These are phyloP conservation scores for Globisporangium cylindrosporum DNA, from an alignment of 352 stramenopile genomes.

Conservation along the genomic window DNA sequence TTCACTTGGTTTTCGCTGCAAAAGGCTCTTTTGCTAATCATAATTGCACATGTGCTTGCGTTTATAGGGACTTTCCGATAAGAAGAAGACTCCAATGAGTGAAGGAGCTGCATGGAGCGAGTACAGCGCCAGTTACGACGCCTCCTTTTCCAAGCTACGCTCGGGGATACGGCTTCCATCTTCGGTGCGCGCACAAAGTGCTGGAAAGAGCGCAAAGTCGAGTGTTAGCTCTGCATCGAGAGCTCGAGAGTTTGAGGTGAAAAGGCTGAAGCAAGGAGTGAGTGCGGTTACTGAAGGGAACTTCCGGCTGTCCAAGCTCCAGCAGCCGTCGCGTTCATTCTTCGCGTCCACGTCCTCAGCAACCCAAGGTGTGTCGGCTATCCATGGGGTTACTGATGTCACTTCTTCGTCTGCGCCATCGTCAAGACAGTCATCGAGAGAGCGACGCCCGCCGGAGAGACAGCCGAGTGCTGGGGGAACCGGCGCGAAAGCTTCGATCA, in stretches of 20 bases:
- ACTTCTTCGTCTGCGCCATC: neutral
- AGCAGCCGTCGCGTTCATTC: slow-evolving; percentile 17
- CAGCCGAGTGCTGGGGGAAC: neutral
- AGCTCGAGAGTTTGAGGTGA: neutral
- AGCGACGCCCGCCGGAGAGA: neutral
- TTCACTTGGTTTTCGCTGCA: neutral
- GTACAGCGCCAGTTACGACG: neutral
- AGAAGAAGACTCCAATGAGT: neutral
- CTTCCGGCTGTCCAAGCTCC: slow-evolving; percentile 15
- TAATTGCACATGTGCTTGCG: neutral
- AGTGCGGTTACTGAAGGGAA: neutral
- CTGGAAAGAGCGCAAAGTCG: slow-evolving; percentile 3
- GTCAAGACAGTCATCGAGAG: neutral
- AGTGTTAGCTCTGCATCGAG: neutral
- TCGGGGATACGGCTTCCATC: neutral
- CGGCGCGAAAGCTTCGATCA: neutral
- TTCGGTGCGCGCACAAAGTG: neutral
- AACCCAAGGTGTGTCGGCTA: neutral
- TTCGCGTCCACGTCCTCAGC: slow-evolving; percentile 20
- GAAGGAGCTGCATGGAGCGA: neutral
- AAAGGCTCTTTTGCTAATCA: neutral
- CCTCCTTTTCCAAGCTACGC: neutral
- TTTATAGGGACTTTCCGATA: neutral
- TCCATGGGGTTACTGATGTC: neutral
- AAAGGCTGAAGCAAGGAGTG: slow-evolving; percentile 1